Percentiles rank a stretch among this genome's conserved stretches.
Conservation (phyloP, 108 stramenopile genomes). For the Licmophora abbreviata region DNA sequence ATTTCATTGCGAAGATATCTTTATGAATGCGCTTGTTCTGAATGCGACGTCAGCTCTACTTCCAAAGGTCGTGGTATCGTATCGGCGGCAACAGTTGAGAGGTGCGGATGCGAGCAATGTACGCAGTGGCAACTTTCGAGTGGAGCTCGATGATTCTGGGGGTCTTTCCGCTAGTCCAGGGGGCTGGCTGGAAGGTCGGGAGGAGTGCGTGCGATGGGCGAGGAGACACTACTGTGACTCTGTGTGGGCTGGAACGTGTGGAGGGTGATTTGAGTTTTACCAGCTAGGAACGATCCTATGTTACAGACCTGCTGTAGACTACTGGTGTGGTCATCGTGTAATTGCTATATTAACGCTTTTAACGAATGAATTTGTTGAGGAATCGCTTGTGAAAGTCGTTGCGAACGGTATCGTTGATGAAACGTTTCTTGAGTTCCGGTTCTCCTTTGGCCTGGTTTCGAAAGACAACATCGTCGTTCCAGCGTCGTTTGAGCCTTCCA, state of each 20-base stretch:
- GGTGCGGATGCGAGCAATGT: not conserved
- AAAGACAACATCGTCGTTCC: slow-evolving; percentile 98
- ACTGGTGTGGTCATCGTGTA: too few relatives aligned
- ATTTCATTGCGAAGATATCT: not conserved
- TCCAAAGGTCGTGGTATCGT: not conserved
- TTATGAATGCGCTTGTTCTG: not conserved
- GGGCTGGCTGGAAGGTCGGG: not conserved
- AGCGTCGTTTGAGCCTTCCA: slow-evolving; percentile 74
- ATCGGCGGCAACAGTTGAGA: too few relatives aligned
- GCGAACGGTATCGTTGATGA: slow-evolving; percentile 96
- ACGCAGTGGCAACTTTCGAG: too few relatives aligned
- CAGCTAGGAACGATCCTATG: too few relatives aligned
- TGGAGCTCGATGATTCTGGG: not conserved
- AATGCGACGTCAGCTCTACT: not conserved
- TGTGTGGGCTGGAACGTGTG: not conserved
- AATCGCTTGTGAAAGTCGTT: slow-evolving; percentile 96
- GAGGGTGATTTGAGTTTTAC: too few relatives aligned
- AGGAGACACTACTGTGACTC: not conserved
- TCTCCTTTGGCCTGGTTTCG: slow-evolving; percentile 90
- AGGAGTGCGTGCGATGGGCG: not conserved
- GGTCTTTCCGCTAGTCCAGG: not conserved
- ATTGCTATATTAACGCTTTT: too few relatives aligned
- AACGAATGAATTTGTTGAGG: slow-evolving; percentile 90
- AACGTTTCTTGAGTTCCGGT: slow-evolving; percentile 83
- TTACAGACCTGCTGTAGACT: too few relatives aligned